Conservation (phyloP, 2,329 filamentous ascomycete species). For the Colletotrichum cuscutae region DNA sequence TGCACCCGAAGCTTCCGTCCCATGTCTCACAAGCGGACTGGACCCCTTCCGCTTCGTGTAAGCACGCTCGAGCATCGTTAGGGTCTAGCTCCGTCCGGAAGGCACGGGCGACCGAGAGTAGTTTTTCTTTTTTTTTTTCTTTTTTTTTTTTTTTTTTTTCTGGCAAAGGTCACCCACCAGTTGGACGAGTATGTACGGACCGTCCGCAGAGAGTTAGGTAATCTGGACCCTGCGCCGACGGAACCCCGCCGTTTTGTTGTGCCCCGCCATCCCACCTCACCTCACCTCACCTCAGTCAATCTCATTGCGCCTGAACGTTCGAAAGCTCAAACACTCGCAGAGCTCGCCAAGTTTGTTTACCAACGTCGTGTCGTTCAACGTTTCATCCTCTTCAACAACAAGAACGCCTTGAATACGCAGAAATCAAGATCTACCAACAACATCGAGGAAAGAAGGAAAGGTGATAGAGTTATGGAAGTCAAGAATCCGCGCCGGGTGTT, state of each 20-base stretch:
- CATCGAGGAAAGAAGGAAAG: not conserved
- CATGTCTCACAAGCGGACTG: not conserved
- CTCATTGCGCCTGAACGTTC: not conserved
- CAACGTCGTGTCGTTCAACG: not conserved
- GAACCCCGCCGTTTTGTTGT: not conserved
- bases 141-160: too few relatives aligned
- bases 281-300: not conserved
- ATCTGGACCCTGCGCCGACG: constrained; percentile 11
- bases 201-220: constrained; percentile 14
- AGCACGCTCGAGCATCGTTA: not conserved
- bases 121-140: too few relatives aligned
- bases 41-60: not conserved
- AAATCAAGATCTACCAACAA: not conserved
- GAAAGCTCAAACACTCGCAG: not conserved
- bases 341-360: not conserved
- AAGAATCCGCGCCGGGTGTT: constrained; percentile 66
- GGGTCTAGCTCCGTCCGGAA: not conserved
- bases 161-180: too few relatives aligned
- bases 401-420: too few relatives aligned
- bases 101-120: not conserved
- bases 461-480: constrained; percentile 49
- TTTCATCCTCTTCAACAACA: not conserved
- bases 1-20: constrained; percentile 4
- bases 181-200: too few relatives aligned
- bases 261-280: constrained; percentile 22